Base-by-base conservation (phyloP, 2,329 filamentous ascomycete genomes). In the Grosmannia serpens region DNA sequence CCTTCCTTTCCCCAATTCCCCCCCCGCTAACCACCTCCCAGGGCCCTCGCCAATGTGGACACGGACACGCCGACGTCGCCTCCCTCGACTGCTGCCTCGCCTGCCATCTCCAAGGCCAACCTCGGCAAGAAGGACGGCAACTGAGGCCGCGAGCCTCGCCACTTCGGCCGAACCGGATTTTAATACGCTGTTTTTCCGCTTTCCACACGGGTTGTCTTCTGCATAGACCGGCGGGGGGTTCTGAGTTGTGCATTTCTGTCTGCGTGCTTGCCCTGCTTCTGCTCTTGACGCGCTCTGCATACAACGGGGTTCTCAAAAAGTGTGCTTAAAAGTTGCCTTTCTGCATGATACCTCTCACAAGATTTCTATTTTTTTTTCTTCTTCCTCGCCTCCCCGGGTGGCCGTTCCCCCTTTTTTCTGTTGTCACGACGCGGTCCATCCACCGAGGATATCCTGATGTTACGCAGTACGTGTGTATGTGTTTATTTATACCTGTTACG, bases 31-130 rank as follows among this genome's bases (percentile, higher is more conserved):
- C 56, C 31, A 24, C 24, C n/a, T 24, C 27, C 6, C 62, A 84
- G 81, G 69, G 73, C 83, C 63, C 74, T 84, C 62, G 81, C 80
- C 66, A 82, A 75, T 67, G 80, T 78, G 82, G 84, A 81, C 67
- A 78, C 77, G 65, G 81, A 83, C 69, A 78, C 81, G 72, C 84
- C 79, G 61, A 79, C 82, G 67, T 89, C 87, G 65, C 87, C 88
- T 67, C 85, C 87, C 58, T 86, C 85, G 61, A 80, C 83, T 54
- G 76, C 83, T 63, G 83, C 81, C 59, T 88, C 86, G 58, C 86
- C 86, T 53, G 80, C 82, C 60, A 70, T 86, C 68, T 74, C 83
- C 63, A 88, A 87, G 75, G 79, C 77, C 62, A 78, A 77, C 62
- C 78, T 81, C 62, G 81, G 81, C 68, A 75, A 83, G 69, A 78